These are phyloP conservation scores for Cyclostephanos tholiformis DNA, from an alignment of 108 stramenopile species.

Conservation along the genomic window DNA sequence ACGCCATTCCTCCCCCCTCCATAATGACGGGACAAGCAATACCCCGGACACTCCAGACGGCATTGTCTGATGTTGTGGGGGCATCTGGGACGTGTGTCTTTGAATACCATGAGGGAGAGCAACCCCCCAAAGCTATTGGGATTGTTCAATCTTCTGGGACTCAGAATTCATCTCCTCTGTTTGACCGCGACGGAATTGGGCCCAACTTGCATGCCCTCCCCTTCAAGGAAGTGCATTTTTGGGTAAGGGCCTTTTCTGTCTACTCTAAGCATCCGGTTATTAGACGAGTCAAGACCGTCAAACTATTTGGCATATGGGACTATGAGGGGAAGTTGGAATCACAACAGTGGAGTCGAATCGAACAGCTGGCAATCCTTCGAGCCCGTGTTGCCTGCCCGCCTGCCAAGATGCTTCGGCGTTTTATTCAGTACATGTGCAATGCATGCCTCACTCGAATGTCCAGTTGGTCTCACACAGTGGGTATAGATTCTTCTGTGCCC, in stretches of 20 bases:
- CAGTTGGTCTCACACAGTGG: no score
- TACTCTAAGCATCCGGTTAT: not conserved
- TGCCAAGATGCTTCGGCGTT: not conserved
- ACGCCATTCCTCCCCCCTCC: not conserved
- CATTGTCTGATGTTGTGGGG: slow-evolving; percentile 3
- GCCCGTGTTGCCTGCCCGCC: not conserved
- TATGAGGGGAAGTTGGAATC: slow-evolving; percentile 9
- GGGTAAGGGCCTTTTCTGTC: slow-evolving; percentile 3
- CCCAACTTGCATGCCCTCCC: not conserved
- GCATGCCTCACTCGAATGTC: no score
- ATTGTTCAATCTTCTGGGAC: not conserved
- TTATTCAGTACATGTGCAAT: no score
- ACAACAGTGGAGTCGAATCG: not conserved
- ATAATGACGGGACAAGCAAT: not conserved
- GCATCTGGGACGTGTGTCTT: not conserved
- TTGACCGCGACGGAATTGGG: not conserved
- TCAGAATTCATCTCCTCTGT: not conserved
- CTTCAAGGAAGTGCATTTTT: not conserved
- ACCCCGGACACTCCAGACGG: not conserved
- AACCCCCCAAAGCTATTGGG: not conserved
- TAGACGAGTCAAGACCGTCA: not conserved
- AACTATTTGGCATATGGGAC: no score
- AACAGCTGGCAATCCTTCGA: not conserved
- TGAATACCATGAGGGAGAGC: not conserved
- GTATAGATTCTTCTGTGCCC: no score